Percentiles rank a stretch among this genome's conserved stretches.
Conservation (phyloP, 345 rosid species). For the Salix udensis region DNA sequence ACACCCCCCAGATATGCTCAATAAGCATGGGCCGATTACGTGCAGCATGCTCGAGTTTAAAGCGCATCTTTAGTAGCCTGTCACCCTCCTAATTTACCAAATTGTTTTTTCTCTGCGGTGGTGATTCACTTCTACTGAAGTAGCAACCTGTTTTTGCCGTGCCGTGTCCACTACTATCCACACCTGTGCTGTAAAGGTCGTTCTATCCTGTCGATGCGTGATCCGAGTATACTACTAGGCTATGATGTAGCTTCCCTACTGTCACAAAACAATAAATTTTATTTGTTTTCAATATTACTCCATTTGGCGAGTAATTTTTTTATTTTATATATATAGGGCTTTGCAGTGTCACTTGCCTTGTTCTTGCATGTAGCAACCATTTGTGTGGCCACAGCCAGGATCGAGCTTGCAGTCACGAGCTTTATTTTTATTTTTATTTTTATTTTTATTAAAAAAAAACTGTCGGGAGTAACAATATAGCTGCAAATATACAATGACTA, state of each 20-base stretch:
- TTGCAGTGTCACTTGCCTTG: not conserved
- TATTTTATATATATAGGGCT: not conserved
- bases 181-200: constrained; percentile 7
- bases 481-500: too few species aligned
- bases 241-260: not conserved
- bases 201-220: not conserved
- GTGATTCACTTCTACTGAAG: constrained; percentile 1
- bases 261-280: not conserved
- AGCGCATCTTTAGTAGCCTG: constrained; percentile 71
- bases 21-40: constrained; percentile 70
- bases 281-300: not conserved
- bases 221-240: constrained; percentile 1
- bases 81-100: constrained; percentile 2
- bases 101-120: not conserved
- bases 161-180: not conserved
- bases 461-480: too few species aligned
- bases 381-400: not conserved
- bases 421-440: too few species aligned
- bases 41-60: constrained; percentile 64
- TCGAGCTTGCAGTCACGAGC: not conserved
- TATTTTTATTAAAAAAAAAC: too few species aligned
- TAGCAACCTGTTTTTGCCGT: not conserved
- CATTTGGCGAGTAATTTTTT: not conserved
- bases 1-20: constrained; percentile 50
- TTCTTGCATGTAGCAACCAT: too few species aligned